Evolutionary conservation across 495 filamentous ascomycete species (phyloP), one percentile per base, ranked within the genome.

Genomic region (Aspergillus carlsbadensis): DNA sequence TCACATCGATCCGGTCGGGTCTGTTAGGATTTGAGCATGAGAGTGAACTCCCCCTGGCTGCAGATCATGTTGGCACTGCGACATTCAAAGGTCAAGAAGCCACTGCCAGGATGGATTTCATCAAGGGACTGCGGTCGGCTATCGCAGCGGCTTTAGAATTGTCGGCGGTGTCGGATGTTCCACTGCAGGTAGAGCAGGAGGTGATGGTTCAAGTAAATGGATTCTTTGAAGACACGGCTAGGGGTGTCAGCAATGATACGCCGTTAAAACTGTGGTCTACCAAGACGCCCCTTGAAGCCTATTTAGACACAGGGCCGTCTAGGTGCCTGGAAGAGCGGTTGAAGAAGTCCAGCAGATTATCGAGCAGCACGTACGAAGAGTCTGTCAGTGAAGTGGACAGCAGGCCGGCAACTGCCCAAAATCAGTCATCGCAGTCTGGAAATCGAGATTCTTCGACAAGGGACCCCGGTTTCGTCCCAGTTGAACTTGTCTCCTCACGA

Each of bases 1-100:
- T 87, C 10, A 82, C 83, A 3, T 85, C 84, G 0, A 84, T 86
- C 53, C 79, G 83, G 45, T 86, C 83, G 1, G 81, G 81, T 0
- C 60, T 85, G 6, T 56, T 86, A 6, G 76, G 78, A 11, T 69
- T 83, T 26, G 75, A 82, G 43, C 72, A 78, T 17, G 84, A 86
- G 57, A 76, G 76, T 24, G 78, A 81, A n/a, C 73, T 77, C 10
- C 77, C 81, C 1, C 67, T 87, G 22, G 78, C 82, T 14, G 81
- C 78, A 40, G 78, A 85, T 37, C 84, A 87, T 65, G 73, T 77
- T 1, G 77, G 80, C 29, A 78, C 80, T 29, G 81, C 83, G 6
- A 74, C 75, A 7, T 86, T 87, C 53, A 78, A 79, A n/a, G 73
- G 73, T 0, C 71, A 76, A 40, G 81, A 84, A 29, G 26, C 35